Evolutionary conservation across 352 stramenopile species (phyloP), one percentile per base, ranked within the genome.

Genomic region (Elongisporangium undulatum): DNA sequence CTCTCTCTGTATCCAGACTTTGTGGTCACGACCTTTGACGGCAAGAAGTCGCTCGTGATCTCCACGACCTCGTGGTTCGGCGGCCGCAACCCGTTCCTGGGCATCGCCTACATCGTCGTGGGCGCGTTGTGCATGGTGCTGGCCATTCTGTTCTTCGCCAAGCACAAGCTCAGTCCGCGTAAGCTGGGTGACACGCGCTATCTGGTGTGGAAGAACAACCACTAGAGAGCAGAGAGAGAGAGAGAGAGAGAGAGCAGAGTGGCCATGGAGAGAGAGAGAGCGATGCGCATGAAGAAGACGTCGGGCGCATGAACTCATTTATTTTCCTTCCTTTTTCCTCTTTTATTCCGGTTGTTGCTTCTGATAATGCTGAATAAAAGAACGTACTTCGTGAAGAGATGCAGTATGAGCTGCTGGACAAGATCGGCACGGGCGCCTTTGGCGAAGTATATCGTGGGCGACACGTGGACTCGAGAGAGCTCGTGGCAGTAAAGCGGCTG

Each of bases 31-130:
- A 94, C 86, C 51, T 98, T 99, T 67, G 74, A 95, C 45, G 97
- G 97, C 56, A 97, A 91, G 54, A 99, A 99, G 74, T 89, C 87
- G 48, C 75, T 99, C 24, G 94, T 99, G 53, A 87, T 99, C 26
- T 96, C 89, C 49, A 99, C 95, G 23, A 98, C 85, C 20, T 97
- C 89, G 52, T 97, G 89, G 74, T 98, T 99, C 68, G 97, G 97
- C 62, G 97, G 96, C 48, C 96, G 97, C 61, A 99, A 99, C 78
- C 71, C 87, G 53, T 98, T 98, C 79, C 77, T 99, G 9, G 97
- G 96, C 53, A 92, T 96, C 58, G 90, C 90, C 22, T 99, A 99
- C 77, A 97, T 99, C 65, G 86, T 89, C 38, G 95, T 99, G 26
- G 97, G 97, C 56, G 73, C 75, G 51, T 88, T 99, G 61, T 98